Conservation (phyloP, 106 monocot species). For the Dioscorea dumetorum region DNA sequence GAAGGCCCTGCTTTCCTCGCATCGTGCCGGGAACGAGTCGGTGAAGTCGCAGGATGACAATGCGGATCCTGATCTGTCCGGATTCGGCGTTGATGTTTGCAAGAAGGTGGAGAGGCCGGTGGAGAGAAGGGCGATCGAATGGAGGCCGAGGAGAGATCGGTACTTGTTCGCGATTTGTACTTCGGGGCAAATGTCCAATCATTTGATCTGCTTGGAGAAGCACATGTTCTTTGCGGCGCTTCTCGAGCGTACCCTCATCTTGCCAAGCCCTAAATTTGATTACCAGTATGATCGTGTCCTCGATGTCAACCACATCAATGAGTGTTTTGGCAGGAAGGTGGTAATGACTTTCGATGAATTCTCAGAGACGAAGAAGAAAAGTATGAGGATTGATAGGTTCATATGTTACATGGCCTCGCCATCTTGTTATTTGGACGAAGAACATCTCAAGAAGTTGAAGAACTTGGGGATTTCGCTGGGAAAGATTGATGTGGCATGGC, state of each 20-base stretch:
- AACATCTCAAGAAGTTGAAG: slow-evolving; percentile 79
- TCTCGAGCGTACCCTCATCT: slow-evolving; percentile 51
- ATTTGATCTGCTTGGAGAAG: slow-evolving; percentile 93
- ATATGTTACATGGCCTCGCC: slow-evolving; percentile 80
- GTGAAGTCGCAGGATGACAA: slow-evolving; percentile 7
- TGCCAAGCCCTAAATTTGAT: slow-evolving; percentile 79
- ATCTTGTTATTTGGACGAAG: slow-evolving; percentile 83
- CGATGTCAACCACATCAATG: slow-evolving; percentile 74
- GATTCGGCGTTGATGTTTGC: slow-evolving; percentile 31
- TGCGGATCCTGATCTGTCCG: slow-evolving; percentile 19
- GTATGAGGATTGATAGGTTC: slow-evolving; percentile 71
- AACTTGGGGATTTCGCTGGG: slow-evolving; percentile 54
- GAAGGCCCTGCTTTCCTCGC: slow-evolving; percentile 60
- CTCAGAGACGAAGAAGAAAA: slow-evolving; percentile 41
- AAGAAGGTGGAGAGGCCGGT: slow-evolving; percentile 24
- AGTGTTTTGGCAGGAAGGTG: slow-evolving; percentile 76
- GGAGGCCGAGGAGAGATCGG: slow-evolving; percentile 73
- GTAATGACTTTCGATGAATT: slow-evolving; percentile 74
- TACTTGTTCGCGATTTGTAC: slow-evolving; percentile 83
- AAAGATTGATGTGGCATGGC: slow-evolving; percentile 75
- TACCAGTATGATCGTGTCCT: slow-evolving; percentile 77
- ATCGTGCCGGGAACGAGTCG: slow-evolving; percentile 28
- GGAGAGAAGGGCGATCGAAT: slow-evolving; percentile 60
- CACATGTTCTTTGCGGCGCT: slow-evolving; percentile 97
- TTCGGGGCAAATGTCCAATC: slow-evolving; percentile 97